Evolutionary conservation across 2,329 filamentous ascomycete species (phyloP), one percentile per base, ranked within the genome.

Genomic region (Fusarium begoniae): DNA sequence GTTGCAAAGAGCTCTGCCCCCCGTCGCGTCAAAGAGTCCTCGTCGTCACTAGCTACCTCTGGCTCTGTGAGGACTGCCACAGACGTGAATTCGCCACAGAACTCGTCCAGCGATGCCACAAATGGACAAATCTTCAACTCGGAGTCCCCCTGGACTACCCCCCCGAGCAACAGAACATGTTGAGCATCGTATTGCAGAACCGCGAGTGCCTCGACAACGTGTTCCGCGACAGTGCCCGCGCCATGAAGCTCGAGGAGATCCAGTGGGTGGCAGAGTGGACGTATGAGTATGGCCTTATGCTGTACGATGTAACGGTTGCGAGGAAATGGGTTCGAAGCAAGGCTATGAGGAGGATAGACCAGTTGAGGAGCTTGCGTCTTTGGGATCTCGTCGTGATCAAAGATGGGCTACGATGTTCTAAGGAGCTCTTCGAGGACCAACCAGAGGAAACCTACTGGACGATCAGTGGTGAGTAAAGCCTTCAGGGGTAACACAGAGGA

Each of bases 41-140:
- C 26, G 45, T 79, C 35, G 24, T 59, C 15, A 73, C 75, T 1
- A 66, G 72, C 30, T 79, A 79, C 60, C 74, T 79, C 18, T 79
- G 76, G 80, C 62, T 63, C 12, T 81, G 82, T 38, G 79, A 79
- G 55, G 75, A 78, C 8, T 80, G 79, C 45, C 70, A 75, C 60
- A 50, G 44, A 15, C 62, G 54, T 13, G 55, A 55, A 17, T 65
- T 48, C 20, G 44, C 47, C 5, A 30, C 32, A 12, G 61, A 63
- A 11, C 73, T 72, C 11, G 69, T 76, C 4, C 51, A 51, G 0
- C 62, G 73, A 24, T 48, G 53, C 8, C 41, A 53, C 17, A 30
- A 35, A 17, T 79, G 75, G 75, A 58, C 63, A 6, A 41, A 28
- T 4, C 55, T 47, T 18, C 28, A 45, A 28, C 53, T 43, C 20